Evolutionary conservation across 179 eudicot genomes (phyloP), one percentile per base, ranked within the genome.

Genomic region (Drosera spatulata): DNA sequence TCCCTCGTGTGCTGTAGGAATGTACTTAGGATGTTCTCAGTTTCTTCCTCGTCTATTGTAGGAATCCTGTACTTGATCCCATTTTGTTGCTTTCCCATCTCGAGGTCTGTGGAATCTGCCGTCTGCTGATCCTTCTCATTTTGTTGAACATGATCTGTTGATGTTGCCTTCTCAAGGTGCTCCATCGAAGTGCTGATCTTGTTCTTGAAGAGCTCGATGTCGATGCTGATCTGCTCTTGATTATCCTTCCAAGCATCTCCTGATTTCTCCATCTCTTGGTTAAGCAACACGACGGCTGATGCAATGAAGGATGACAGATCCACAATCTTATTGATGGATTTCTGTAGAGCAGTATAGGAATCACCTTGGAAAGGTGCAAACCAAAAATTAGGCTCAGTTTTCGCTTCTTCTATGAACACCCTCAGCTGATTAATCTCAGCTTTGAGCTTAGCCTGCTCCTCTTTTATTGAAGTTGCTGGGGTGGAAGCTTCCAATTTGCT

Each of bases 371-470:
- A 65, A 38, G 68, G 68, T 10, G 15, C 41, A 41, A 56, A 65
- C 68, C 68, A 65, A 41, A 65, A 65, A 40, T 56, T 65, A 14
- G 68, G 68, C 51, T 65, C 68, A 39, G 46, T 48, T 39, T 48
- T 58, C 2, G 68, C 68, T 41, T 65, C 68, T 41, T 50, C 56
- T 14, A 65, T 59, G 50, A 65, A 57, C 15, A 41, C 33, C 33
- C 33, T 22, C 33, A 22, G 33, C 33, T 22, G 33, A 22, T 22
- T 22, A 22, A 22, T 22, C 33, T 22, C 33, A 22, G 33, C 33
- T 22, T 22, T 22, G 33, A 22, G 33, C 33, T 22, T 22, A 22
- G 44, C 61, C 41, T 59, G 6, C 56, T 58, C 37, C 9, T 48
- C 56, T 41, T 65, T 47, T 10, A 65, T 13, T 41, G 62, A 12